Conservation (phyloP, 2,329 filamentous ascomycete genomes). For the Periconia sp. region DNA sequence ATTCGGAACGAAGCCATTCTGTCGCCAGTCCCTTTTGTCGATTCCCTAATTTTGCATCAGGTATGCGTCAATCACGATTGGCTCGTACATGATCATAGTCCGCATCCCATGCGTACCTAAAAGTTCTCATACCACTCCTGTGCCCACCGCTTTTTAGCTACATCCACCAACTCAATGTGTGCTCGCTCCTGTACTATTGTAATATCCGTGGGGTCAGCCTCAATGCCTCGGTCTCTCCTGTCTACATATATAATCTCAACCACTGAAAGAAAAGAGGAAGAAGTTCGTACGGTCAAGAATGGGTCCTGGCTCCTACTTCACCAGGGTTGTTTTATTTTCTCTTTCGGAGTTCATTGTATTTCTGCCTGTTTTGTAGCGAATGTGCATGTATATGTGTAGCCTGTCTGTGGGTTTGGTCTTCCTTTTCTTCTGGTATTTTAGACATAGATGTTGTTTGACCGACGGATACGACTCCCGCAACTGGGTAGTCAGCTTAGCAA, state of each 20-base stretch:
- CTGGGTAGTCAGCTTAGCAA: not conserved
- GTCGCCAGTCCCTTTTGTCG: not conserved
- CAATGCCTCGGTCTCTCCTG: not conserved
- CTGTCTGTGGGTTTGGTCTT: not conserved
- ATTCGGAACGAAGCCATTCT: not conserved
- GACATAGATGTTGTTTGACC: not conserved
- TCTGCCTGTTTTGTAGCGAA: not conserved
- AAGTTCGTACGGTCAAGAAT: not conserved
- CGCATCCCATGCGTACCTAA: not conserved
- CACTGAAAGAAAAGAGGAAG: not conserved
- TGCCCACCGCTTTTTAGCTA: not conserved
- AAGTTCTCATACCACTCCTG: not conserved
- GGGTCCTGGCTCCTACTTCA: not conserved
- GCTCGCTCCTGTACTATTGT: not conserved
- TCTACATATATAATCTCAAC: not conserved
- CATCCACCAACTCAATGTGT: not conserved
- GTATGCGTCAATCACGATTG: not conserved
- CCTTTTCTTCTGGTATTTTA: not conserved
- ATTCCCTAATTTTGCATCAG: not conserved
- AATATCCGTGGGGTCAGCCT: not conserved
- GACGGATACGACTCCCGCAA: not conserved
- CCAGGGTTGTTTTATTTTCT: not conserved
- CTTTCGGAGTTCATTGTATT: not conserved
- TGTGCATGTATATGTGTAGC: not conserved
- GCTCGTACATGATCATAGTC: not conserved